A percentile compares a stretch with the other conserved stretches of the same genome.
Evolutionary conservation across 1,284 basidiomycete species (phyloP).

Genomic region (Trametes pubescens): DNA sequence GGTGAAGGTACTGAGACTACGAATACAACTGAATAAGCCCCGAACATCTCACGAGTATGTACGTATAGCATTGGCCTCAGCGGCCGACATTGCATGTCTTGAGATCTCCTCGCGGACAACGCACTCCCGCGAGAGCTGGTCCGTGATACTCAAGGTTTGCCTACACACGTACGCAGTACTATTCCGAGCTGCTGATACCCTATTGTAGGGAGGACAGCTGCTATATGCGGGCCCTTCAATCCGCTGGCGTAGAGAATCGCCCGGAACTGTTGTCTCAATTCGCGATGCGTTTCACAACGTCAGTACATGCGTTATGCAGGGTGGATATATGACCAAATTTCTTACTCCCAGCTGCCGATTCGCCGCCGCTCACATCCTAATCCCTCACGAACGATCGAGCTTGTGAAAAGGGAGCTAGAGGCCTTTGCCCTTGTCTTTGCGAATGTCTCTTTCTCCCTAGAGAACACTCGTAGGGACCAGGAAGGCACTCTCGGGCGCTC

Average conservation of each 20-base stretch:
- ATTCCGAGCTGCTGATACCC: conserved; percentile 18
- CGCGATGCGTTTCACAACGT: conserved; percentile 91
- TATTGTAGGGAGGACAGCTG: conserved; percentile 62
- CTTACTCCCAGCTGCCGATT: conserved; percentile 66
- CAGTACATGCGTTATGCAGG: conserved; percentile 36
- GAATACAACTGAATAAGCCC: too few species aligned
- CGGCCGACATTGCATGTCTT: conserved; percentile 75
- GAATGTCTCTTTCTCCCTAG: conserved; percentile 71
- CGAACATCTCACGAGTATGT: too few species aligned
- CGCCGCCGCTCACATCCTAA: conserved; percentile 74
- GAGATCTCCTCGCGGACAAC: conserved; percentile 80
- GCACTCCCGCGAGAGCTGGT: conserved; percentile 67
- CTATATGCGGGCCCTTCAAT: conserved; percentile 79
- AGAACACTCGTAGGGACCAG: conserved; percentile 55
- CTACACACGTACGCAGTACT: not conserved
- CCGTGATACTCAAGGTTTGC: conserved; percentile 79
- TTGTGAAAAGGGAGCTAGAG: conserved; percentile 77
- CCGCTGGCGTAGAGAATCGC: conserved; percentile 71
- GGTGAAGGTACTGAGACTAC: conserved; percentile 74
- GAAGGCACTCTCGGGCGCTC: conserved; percentile 41
- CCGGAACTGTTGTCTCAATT: conserved; percentile 83
- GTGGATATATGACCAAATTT: conserved; percentile 7
- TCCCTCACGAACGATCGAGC: conserved; percentile 62
- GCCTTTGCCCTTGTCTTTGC: conserved; percentile 77
- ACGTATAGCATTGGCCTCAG: conserved; percentile 82